Percentiles rank a stretch among this genome's conserved stretches.
These are phyloP conservation scores for Quillaja saponaria DNA, from an alignment of 306 rosid species.

Conservation along the genomic window DNA sequence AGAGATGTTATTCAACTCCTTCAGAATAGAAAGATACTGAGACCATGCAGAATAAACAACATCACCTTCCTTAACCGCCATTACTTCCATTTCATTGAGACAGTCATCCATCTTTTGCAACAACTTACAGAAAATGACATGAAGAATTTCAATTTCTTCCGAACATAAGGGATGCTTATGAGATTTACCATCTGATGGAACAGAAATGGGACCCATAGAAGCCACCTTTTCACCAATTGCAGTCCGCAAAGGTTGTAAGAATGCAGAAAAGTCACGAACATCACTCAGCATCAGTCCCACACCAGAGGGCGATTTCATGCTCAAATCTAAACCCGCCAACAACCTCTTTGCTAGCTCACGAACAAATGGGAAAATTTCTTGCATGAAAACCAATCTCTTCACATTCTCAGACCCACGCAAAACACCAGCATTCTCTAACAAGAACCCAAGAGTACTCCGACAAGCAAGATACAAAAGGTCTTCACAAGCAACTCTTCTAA, in stretches of 20 bases:
- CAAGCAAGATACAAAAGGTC: constrained; percentile 56
- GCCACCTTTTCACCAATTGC: constrained; percentile 22
- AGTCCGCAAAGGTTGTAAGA: constrained; percentile 44
- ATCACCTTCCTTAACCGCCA: constrained; percentile 46
- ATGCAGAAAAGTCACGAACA: constrained; percentile 51
- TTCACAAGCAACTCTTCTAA: constrained; percentile 44
- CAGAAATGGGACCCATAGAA: constrained; percentile 19
- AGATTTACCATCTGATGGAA: constrained; percentile 12
- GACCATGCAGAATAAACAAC: constrained; percentile 44
- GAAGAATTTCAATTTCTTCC: constrained; percentile 49
- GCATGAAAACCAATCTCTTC: constrained; percentile 32
- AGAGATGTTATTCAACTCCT: constrained; percentile 55
- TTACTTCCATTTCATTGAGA: constrained; percentile 46
- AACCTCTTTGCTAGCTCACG: constrained; percentile 46
- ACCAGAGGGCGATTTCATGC: constrained; percentile 43
- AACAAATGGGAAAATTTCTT: constrained; percentile 53
- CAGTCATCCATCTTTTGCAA: constrained; percentile 53
- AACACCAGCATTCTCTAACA: constrained; percentile 42
- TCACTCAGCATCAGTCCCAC: constrained; percentile 45
- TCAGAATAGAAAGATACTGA: constrained; percentile 58
- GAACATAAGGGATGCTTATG: constrained; percentile 30
- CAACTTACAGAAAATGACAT: constrained; percentile 33
- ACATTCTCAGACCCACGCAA: constrained; percentile 17
- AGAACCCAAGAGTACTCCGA: constrained; percentile 45
- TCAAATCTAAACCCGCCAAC: constrained; percentile 46